Percentiles rank a stretch among this genome's conserved stretches.
These are phyloP conservation scores for Pyrenula aspistea DNA, from an alignment of 495 filamentous ascomycete species.

Conservation along the genomic window DNA sequence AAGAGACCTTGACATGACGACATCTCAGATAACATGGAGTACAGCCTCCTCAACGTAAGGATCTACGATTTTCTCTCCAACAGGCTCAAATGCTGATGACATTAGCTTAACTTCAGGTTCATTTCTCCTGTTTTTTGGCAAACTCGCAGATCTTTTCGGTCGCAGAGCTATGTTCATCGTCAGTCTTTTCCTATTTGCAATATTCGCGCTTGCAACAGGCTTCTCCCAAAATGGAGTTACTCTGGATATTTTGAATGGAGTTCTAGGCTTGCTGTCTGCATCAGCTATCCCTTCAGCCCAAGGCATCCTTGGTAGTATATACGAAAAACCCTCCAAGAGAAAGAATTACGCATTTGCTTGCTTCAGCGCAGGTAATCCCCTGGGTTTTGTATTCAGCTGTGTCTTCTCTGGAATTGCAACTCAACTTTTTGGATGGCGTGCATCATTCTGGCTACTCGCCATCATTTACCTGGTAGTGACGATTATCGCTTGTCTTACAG, in stretches of 20 bases:
- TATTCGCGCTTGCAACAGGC: slow-evolving; percentile 42
- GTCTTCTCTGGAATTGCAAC: slow-evolving; percentile 56
- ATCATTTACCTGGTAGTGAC: slow-evolving; percentile 51
- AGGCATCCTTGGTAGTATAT: slow-evolving; percentile 53
- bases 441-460: slow-evolving; percentile 51
- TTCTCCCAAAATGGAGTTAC: slow-evolving; percentile 51
- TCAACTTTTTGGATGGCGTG: slow-evolving; percentile 56
- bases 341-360: slow-evolving; percentile 58
- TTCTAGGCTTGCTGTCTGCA: slow-evolving; percentile 50
- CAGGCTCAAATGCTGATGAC: too few species aligned
- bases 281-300: slow-evolving; percentile 56
- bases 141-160: slow-evolving; percentile 62
- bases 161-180: slow-evolving; percentile 56
- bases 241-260: slow-evolving; percentile 51
- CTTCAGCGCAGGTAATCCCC: slow-evolving; percentile 57
- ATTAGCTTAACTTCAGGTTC: slow-evolving; percentile 58
- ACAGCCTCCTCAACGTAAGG: too few species aligned
- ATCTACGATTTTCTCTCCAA: not conserved
- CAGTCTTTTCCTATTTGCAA: slow-evolving; percentile 50
- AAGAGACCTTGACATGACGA: slow-evolving; percentile 49
- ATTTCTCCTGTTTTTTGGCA: slow-evolving; percentile 62
- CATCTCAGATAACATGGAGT: slow-evolving; percentile 63
- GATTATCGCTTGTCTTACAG: slow-evolving; percentile 46
- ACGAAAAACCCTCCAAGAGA: slow-evolving; percentile 44
- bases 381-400: slow-evolving; percentile 56